These are phyloP conservation scores for Nitzschia sp. DNA, from an alignment of 108 stramenopile species.

Conservation along the genomic window DNA sequence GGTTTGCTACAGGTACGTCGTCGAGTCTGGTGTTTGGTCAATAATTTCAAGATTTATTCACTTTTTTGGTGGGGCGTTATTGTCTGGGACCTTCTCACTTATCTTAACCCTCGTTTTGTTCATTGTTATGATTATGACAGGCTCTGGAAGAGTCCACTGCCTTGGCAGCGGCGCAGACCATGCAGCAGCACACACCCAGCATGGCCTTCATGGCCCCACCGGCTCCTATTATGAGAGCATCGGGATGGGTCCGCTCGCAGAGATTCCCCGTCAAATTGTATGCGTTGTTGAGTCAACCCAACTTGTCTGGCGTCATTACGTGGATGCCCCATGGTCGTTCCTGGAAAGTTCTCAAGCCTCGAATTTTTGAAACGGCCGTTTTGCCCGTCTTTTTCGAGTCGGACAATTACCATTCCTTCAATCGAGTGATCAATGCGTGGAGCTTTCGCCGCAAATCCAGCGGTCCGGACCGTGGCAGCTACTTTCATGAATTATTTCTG, in stretches of 20 bases:
- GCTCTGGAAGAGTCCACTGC: slow-evolving; percentile 32
- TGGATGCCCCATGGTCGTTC: slow-evolving; percentile 70
- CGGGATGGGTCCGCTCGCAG: slow-evolving; percentile 31
- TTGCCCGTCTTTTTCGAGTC: slow-evolving; percentile 69
- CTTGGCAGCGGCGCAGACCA: slow-evolving; percentile 30
- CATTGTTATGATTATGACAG: no score
- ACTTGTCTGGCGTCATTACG: slow-evolving; percentile 31
- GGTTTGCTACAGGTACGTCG: slow-evolving; percentile 16
- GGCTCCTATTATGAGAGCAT: slow-evolving; percentile 19
- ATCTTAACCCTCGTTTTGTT: no score
- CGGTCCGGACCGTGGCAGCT: slow-evolving; percentile 52
- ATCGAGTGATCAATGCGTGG: slow-evolving; percentile 65
- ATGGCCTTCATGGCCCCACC: neutral
- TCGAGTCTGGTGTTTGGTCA: neutral
- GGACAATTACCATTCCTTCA: slow-evolving; percentile 59
- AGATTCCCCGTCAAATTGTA: slow-evolving; percentile 47
- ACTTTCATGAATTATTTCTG: slow-evolving; percentile 38
- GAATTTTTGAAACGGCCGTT: slow-evolving; percentile 57
- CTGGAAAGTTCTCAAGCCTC: slow-evolving; percentile 56
- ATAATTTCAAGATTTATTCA: no score
- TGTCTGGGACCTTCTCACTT: neutral
- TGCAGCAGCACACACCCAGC: slow-evolving; percentile 9
- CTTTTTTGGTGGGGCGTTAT: no score
- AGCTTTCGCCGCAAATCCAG: slow-evolving; percentile 55
- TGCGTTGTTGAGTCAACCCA: slow-evolving; percentile 36